phyloP scores from a whole-genome alignment of 805 yeast genomes.

The Starmerella stellata region DNA sequence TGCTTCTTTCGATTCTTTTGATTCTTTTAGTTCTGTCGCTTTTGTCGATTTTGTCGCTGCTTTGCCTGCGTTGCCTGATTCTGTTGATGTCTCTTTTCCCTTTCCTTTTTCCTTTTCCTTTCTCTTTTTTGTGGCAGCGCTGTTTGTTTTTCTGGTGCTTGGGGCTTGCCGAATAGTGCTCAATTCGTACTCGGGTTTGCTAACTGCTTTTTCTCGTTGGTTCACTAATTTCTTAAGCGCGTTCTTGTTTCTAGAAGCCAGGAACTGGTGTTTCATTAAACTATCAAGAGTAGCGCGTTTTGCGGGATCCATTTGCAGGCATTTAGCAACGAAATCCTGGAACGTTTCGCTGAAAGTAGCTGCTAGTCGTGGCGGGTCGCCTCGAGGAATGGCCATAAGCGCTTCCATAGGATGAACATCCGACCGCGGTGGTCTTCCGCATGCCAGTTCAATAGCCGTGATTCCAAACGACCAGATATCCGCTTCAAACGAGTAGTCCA shows the following conservation, averaged over 20 bases:
- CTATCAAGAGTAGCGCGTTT: conserved; percentile 46
- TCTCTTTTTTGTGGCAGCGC: no score
- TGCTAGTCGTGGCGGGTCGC: conserved; percentile 29
- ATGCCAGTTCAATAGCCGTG: conserved; percentile 53
- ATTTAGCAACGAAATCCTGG: conserved; percentile 47
- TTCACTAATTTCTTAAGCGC: conserved; percentile 8
- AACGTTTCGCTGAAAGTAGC: conserved; percentile 31
- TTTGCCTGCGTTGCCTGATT: not conserved
- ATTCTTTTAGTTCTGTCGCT: no score
- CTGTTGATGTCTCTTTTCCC: not conserved
- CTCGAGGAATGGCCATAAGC: conserved; percentile 33
- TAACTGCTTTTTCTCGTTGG: no score
- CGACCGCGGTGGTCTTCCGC: conserved; percentile 53
- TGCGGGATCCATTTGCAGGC: conserved; percentile 54
- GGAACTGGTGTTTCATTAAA: conserved; percentile 47
- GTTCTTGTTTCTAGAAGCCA: conserved; percentile 17
- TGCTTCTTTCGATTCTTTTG: not conserved
- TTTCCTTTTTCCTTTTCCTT: not conserved
- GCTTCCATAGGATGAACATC: conserved; percentile 38
- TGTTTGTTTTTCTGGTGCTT: no score
- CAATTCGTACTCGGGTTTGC: no score
- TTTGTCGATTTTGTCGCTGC: no score
- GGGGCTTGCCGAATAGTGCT: no score
- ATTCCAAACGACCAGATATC: conserved; percentile 72
- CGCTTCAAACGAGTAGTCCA: conserved; percentile 48